Percentiles rank a stretch among this genome's conserved stretches.
Evolutionary conservation across 2,329 filamentous ascomycete genomes (phyloP).

Genomic region (Hansfordia pulvinata): DNA sequence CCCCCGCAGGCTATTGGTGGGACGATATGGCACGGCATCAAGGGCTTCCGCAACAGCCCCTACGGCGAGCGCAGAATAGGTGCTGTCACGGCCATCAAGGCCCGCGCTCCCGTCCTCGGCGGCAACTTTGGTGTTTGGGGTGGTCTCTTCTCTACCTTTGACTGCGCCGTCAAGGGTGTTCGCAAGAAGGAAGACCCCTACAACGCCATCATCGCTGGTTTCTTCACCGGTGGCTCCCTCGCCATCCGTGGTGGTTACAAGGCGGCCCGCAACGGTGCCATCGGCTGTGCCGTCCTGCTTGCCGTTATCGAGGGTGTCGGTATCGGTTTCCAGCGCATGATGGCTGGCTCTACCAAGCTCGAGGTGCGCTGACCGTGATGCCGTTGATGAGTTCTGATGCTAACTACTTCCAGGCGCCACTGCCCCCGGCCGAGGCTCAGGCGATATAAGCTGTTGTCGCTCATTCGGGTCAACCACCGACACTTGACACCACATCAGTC

Average conservation of each 20-base stretch:
- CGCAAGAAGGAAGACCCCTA: constrained; percentile 96
- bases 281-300: constrained; percentile 86
- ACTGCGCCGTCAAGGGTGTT: constrained; percentile 90
- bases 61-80: constrained; percentile 94
- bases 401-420: no score
- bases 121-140: constrained; percentile 99
- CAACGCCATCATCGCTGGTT: constrained; percentile 94
- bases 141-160: constrained; percentile 87
- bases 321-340: constrained; percentile 89
- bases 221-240: constrained; percentile 87
- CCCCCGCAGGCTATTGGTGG: constrained; percentile 52
- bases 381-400: no score
- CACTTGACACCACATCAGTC: no score
- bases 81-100: constrained; percentile 93
- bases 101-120: constrained; percentile 86
- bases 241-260: constrained; percentile 85
- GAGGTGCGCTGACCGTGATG: no score
- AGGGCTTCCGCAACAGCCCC: constrained; percentile 80
- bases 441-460: no score
- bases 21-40: constrained; percentile 92
- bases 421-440: no score
- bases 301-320: constrained; percentile 96
- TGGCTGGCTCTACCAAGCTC: constrained; percentile 76
- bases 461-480: no score
- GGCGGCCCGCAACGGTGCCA: constrained; percentile 87